phyloP scores from a whole-genome alignment of 108 stramenopile species.

The Skeletonema menzelii region DNA sequence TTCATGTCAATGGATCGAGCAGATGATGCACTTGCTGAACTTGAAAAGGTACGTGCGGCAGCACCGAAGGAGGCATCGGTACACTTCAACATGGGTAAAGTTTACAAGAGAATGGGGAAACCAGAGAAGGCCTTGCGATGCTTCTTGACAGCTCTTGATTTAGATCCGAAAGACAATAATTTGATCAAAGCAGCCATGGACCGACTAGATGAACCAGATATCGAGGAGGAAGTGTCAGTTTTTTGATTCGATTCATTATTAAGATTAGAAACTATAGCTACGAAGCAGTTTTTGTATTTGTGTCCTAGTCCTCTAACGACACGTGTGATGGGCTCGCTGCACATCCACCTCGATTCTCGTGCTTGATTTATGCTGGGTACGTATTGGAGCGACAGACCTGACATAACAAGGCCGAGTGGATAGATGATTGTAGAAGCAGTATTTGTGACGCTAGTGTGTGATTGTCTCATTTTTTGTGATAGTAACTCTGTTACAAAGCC shows the following conservation, averaged over 20 bases:
- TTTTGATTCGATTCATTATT: conserved; percentile 42
- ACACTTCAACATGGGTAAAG: conserved; percentile 95
- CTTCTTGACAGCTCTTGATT: conserved; percentile 94
- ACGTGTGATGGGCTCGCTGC: too few species aligned
- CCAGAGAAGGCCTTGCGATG: conserved; percentile 91
- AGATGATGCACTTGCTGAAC: conserved; percentile 84
- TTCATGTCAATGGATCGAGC: conserved; percentile 88
- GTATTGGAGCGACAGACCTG: not conserved
- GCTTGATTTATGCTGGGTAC: too few species aligned
- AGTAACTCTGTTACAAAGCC: not conserved
- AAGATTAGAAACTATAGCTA: too few species aligned
- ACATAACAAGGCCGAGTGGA: not conserved
- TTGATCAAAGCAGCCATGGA: conserved; percentile 84
- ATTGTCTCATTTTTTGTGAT: not conserved
- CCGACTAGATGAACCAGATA: conserved; percentile 85
- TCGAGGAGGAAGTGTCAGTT: conserved; percentile 80
- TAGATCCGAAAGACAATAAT: conserved; percentile 96
- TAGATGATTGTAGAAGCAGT: not conserved
- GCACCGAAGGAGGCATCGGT: conserved; percentile 94
- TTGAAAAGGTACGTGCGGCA: conserved; percentile 88
- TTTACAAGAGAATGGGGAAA: conserved; percentile 88
- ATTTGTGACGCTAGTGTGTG: not conserved
- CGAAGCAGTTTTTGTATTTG: too few species aligned
- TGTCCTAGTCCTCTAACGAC: too few species aligned
- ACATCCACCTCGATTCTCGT: too few species aligned